Conservation (phyloP, 2,329 filamentous ascomycete genomes). For the Zymoseptoria crescenta region DNA sequence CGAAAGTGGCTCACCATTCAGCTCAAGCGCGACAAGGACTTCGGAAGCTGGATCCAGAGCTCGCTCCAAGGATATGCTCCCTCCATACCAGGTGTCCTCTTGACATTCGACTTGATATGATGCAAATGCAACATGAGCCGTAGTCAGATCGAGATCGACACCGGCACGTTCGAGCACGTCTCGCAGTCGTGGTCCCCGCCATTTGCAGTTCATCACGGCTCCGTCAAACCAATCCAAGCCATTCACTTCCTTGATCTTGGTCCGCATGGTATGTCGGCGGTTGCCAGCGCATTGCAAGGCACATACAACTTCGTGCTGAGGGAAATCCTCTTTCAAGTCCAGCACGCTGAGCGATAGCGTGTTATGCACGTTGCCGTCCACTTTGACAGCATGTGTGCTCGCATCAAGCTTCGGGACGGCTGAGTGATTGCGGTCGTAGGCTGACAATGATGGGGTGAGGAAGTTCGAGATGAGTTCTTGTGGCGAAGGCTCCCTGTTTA, state of each 20-base stretch:
- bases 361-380: slow-evolving; percentile 44
- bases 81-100: slow-evolving; percentile 53
- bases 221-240: slow-evolving; percentile 55
- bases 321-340: slow-evolving; percentile 39
- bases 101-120: slow-evolving; percentile 47
- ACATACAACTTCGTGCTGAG: slow-evolving; percentile 49
- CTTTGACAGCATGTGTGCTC: slow-evolving; percentile 34
- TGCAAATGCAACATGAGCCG: slow-evolving; percentile 49
- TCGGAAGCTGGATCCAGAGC: slow-evolving; percentile 42
- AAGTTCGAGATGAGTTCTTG: slow-evolving; percentile 42
- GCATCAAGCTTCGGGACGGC: slow-evolving; percentile 21
- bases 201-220: slow-evolving; percentile 54
- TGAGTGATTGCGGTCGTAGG: slow-evolving; percentile 44
- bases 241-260: slow-evolving; percentile 49
- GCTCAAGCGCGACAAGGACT: slow-evolving; percentile 60
- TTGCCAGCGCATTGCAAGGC: slow-evolving; percentile 55
- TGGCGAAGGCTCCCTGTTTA: slow-evolving; percentile 43
- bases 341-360: slow-evolving; percentile 40
- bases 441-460: slow-evolving; percentile 38
- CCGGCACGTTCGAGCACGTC: slow-evolving; percentile 46
- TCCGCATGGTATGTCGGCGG: slow-evolving; percentile 54
- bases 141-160: slow-evolving; percentile 27
- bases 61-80: slow-evolving; percentile 44
- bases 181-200: slow-evolving; percentile 46
- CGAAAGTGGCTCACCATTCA: slow-evolving; percentile 58